Conservation (phyloP, 2,329 filamentous ascomycete species). For the Sporothrix inflata region DNA sequence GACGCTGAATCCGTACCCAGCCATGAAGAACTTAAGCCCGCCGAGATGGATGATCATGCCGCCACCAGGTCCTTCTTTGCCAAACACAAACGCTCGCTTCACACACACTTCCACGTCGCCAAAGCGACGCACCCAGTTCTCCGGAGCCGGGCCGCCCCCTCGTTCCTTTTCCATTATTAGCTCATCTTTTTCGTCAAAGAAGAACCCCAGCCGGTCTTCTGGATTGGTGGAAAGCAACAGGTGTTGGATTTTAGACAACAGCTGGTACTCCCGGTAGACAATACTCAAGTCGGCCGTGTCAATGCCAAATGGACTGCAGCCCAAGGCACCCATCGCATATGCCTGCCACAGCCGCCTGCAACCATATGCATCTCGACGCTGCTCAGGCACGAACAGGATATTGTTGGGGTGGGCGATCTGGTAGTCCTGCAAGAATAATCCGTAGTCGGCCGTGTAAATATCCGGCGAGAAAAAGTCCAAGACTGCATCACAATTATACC, state of each 20-base stretch:
- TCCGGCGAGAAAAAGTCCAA: slow-evolving; percentile 54
- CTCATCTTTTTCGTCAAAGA: slow-evolving; percentile 37
- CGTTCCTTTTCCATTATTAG: background rate
- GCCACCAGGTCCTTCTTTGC: slow-evolving; percentile 44
- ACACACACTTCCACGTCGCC: background rate
- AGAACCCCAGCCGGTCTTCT: slow-evolving; percentile 38
- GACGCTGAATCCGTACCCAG: slow-evolving; percentile 47
- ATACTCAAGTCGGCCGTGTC: slow-evolving; percentile 33
- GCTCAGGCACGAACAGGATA: slow-evolving; percentile 55
- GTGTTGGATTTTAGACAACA: slow-evolving; percentile 32
- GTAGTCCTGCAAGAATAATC: slow-evolving; percentile 41
- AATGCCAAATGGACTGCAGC: slow-evolving; percentile 43
- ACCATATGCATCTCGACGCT: slow-evolving; percentile 53
- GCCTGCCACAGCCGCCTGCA: slow-evolving; percentile 48
- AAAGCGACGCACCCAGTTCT: background rate
- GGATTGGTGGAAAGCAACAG: slow-evolving; percentile 7
- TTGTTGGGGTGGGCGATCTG: slow-evolving; percentile 43
- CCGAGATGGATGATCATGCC: slow-evolving; percentile 47
- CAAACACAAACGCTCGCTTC: slow-evolving; percentile 46
- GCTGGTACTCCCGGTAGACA: slow-evolving; percentile 42
- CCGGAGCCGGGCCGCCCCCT: background rate
- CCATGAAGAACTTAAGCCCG: slow-evolving; percentile 42
- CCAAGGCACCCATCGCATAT: slow-evolving; percentile 37
- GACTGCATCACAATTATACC: slow-evolving; percentile 44
- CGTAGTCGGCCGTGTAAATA: slow-evolving; percentile 41